Evolutionary conservation across 2,329 filamentous ascomycete genomes (phyloP).

Genomic region (Ophioceras dolichostomum): DNA sequence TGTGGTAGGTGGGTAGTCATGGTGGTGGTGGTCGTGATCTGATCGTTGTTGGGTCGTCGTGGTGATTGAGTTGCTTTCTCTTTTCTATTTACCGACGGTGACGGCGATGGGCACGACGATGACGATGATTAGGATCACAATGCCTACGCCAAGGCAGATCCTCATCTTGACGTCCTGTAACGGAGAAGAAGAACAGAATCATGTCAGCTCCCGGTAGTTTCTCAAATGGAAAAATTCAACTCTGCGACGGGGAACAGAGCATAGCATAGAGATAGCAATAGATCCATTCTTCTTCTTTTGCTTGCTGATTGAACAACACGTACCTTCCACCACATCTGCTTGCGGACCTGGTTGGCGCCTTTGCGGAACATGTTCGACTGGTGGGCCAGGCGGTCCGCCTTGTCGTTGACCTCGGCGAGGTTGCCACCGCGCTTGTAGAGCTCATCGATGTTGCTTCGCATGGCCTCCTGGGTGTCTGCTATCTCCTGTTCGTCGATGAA

Average conservation of each 20-base stretch:
- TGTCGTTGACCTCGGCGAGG: slow-evolving; percentile 80
- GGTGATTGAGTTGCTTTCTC: too few species aligned
- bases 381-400: slow-evolving; percentile 86
- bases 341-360: slow-evolving; percentile 89
- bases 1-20: too few species aligned
- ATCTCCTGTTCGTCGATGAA: background rate
- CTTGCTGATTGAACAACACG: too few species aligned
- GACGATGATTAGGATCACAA: slow-evolving; percentile 82
- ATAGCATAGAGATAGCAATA: too few species aligned
- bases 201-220: slow-evolving; percentile 5
- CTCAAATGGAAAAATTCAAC: too few species aligned
- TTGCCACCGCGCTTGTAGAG: slow-evolving; percentile 86
- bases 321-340: slow-evolving; percentile 97
- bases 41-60: too few species aligned
- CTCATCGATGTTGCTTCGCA: slow-evolving; percentile 97
- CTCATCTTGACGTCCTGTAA: slow-evolving; percentile 93
- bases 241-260: too few species aligned
- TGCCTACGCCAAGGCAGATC: slow-evolving; percentile 84
- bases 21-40: background rate
- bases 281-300: too few species aligned
- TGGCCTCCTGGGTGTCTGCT: slow-evolving; percentile 20
- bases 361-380: slow-evolving; percentile 93
- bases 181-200: background rate
- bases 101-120: slow-evolving; percentile 65
- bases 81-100: background rate